Base-by-base conservation (phyloP, 2,329 filamentous ascomycete genomes). In the Fonsecaea pedrosoi region DNA sequence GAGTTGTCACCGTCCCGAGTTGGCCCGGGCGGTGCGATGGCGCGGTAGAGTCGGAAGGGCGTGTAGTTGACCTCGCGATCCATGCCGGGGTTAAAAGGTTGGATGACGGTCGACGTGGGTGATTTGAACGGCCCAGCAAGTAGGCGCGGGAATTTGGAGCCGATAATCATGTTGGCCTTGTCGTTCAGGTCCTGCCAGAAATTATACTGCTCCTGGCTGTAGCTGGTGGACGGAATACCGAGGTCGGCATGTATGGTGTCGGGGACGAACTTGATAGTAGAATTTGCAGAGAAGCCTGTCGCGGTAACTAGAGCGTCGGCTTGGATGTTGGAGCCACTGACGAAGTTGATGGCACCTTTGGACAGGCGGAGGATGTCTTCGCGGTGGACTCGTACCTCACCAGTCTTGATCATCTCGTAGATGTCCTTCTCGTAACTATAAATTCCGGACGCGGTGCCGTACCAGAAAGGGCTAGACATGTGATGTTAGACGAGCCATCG, bases 381-480 rank as follows among this genome's bases (percentile, higher is more conserved):
- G 12, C 87, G 75, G 60, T 88, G 81, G 0, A 90, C 77, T 25
- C 80, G 79, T 37, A 90, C 83, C n/a, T 79, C 80, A 2, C 85
- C 84, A 4, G 79, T 75, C 57, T 80, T 80, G 10, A 90, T 79
- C 18, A 87, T 78, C 5, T 85, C 82, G 73, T 88, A 85, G 72
- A 90, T 83, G 70, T 86, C 80, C 4, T 79, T 82, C 0, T 82
- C 81, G 71, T 87, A 90, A 73, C 89, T 90, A 62, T 86, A 79
- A 59, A 90, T 88, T 60, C 84, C 85, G 30, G 89, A 79, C 4
- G 82, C 83, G 7, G 82, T 82, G 1, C 82, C 86, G 4, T 82
- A 81, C 77, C 84, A 89, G 74, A 85, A 83, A 38, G 81, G 74
- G 2, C 79, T 75, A 15, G 60, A 34, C 45, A 12, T 10, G 10